Base-by-base conservation (phyloP, 352 stramenopile species). In the Pythium myriotylum region DNA sequence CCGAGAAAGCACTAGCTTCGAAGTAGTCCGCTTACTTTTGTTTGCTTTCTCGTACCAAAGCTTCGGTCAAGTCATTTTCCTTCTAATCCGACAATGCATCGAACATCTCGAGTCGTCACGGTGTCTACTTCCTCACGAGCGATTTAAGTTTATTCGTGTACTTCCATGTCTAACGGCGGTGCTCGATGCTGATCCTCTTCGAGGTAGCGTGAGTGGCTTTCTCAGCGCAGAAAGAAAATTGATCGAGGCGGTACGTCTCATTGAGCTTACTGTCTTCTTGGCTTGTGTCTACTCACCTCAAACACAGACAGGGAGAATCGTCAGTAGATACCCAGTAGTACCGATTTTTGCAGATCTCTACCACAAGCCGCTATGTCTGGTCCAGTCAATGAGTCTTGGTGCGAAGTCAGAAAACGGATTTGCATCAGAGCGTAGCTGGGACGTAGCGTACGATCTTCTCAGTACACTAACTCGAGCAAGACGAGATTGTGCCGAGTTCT, bases 51-150 rank as follows among this genome's bases (percentile, higher is more conserved):
- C n/a, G n/a, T n/a, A n/a, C n/a, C 20, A 27, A 27, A 90, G 81
- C 5, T 89, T 84, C 32, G 74, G 84, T 17, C 77, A 88, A 45
- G 79, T 91, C 16, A 68, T 80, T 10, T 84, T 79, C 49, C 53
- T 89, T 42, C 56, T 91, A 16, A 33, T 90, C 5, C 78, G 74
- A 32, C 77, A 85, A 26, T 88, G 74, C 41, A 33, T 87, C 10
- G 45, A 35, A 7, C 70, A 81, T 42, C 56, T 88, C 12, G 78
- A 88, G 24, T 63, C 73, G 16, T 67, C 71, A 26, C 55, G 55
- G 3, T 83, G 65, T 33, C 54, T 73, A 4, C 55, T 61, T 5
- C 78, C 81, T 10, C 50, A 66, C 14, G 60, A 72, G 7, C 70
- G 64, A 24, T 88, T 90, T 57, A 81, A 81, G 55, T 85, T 65